Evolutionary conservation across 2,329 filamentous ascomycete genomes (phyloP).

Genomic region (Apiospora marii): DNA sequence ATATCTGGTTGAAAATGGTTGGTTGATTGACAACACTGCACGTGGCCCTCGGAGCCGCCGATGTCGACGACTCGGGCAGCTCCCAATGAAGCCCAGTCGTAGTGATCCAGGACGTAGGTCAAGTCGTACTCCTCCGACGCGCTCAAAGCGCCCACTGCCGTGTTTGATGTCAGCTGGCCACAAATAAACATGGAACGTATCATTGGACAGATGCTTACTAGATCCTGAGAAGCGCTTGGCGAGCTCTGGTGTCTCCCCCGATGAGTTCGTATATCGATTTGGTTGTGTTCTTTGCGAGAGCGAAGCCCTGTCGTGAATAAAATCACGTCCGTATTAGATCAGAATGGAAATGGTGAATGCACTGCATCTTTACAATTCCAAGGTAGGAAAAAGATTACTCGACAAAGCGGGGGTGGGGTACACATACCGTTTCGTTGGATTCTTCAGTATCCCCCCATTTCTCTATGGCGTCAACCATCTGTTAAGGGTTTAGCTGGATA

Average conservation of each 20-base stretch:
- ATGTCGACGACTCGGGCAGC: conserved; percentile 63
- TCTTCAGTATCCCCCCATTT: neutral
- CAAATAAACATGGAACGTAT: no score
- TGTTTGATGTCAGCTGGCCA: neutral
- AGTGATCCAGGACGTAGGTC: conserved; percentile 53
- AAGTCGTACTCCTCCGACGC: conserved; percentile 66
- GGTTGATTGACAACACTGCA: no score
- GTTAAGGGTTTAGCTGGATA: conserved; percentile 52
- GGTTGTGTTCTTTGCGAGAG: neutral
- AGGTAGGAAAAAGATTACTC: neutral
- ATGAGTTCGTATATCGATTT: neutral
- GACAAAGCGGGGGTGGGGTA: conserved; percentile 28
- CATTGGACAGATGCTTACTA: neutral
- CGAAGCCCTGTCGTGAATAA: neutral
- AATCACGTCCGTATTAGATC: neutral
- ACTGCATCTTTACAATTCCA: neutral
- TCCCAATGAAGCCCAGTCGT: conserved; percentile 41
- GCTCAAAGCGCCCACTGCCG: conserved; percentile 47
- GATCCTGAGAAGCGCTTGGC: neutral
- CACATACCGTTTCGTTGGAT: neutral
- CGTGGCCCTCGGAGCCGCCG: conserved; percentile 67
- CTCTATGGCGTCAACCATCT: neutral
- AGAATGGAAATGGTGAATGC: neutral
- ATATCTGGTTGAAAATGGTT: no score
- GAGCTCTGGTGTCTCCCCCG: neutral